phyloP scores from a whole-genome alignment of 345 rosid genomes.

The Heritiera littoralis region DNA sequence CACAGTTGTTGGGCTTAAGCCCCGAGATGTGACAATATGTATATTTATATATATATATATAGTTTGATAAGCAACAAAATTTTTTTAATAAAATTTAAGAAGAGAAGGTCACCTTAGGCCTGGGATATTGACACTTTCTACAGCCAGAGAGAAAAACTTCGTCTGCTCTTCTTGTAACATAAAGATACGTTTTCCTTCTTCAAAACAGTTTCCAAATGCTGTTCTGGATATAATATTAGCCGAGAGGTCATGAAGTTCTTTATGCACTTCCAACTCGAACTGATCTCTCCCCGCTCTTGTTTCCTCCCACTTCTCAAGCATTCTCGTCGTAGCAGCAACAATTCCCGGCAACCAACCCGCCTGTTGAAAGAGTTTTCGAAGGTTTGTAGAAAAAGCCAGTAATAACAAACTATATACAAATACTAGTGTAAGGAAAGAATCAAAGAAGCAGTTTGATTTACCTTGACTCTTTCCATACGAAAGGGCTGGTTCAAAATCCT shows the following conservation, averaged over 20 bases:
- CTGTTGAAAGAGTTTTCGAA: constrained; percentile 26
- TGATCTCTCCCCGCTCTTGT: constrained; percentile 52
- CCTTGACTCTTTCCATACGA: constrained; percentile 70
- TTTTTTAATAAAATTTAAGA: no score
- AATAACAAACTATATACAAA: not conserved
- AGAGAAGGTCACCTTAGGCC: constrained; percentile 59
- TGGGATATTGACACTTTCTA: constrained; percentile 64
- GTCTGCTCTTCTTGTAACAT: constrained; percentile 69
- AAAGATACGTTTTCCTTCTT: constrained; percentile 74
- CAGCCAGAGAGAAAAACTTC: constrained; percentile 54
- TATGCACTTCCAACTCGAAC: constrained; percentile 63
- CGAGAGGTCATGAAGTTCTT: constrained; percentile 59
- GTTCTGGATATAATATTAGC: constrained; percentile 78
- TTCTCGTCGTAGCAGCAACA: constrained; percentile 43
- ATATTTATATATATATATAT: no score
- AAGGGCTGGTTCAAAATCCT: constrained; percentile 67
- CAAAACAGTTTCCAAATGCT: constrained; percentile 79
- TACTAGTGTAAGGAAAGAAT: not conserved
- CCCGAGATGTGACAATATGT: no score
- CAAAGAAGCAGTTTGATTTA: constrained; percentile 19
- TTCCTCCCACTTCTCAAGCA: constrained; percentile 75
- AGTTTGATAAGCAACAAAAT: no score
- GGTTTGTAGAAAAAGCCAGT: not conserved
- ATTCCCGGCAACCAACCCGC: constrained; percentile 70
- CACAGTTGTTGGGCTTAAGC: no score